Evolutionary conservation across 345 rosid genomes (phyloP), one percentile per base, ranked within the genome.

Genomic region (Triadica sebifera): DNA sequence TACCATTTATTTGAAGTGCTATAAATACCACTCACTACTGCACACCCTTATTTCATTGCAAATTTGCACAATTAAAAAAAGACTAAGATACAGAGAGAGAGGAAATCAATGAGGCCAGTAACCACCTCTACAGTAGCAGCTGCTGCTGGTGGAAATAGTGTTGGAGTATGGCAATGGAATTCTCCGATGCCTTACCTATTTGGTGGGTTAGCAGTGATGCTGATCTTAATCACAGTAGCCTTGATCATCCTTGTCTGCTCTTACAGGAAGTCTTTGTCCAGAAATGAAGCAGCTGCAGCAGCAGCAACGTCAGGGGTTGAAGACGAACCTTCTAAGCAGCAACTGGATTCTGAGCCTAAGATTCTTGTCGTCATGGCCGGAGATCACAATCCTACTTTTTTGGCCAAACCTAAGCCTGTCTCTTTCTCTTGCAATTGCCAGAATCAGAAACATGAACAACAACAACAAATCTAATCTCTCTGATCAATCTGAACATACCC

Each of bases 161-260:
- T 22, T 25, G 78, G 57, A 34, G 37, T 67, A 25, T 57, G 58
- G 72, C 65, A 58, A 13, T 72, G 82, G 77, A 75, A 66, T 34
- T 72, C 85, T 15, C 82, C 85, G 0, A 51, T 65, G 24, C 80
- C 80, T 15, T 82, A 78, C 78, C 72, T 82, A 19, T 78, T 74
- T 1, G 72, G 41, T 5, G 76, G 82, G 15, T 62, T 82, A 19
- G 75, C 80, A 0, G 58, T 76, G 25, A 41, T 78, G 69, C 39
- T 82, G 55, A 72, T 70, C 1, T 49, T 82, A 13, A 72, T 82
- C 34, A 43, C 75, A 2, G 73, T 72, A 4, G 69, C 85, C 29
- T 43, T 82, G 66, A 58, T 75, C 20, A 73, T 82, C 39, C 80
- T 82, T 1, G 78, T 80, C n/a, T 82, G 82, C 59, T 75, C 82